Conservation (phyloP, 225 moss, liverwort and hornwort species). For the Straminergon stramineum region DNA sequence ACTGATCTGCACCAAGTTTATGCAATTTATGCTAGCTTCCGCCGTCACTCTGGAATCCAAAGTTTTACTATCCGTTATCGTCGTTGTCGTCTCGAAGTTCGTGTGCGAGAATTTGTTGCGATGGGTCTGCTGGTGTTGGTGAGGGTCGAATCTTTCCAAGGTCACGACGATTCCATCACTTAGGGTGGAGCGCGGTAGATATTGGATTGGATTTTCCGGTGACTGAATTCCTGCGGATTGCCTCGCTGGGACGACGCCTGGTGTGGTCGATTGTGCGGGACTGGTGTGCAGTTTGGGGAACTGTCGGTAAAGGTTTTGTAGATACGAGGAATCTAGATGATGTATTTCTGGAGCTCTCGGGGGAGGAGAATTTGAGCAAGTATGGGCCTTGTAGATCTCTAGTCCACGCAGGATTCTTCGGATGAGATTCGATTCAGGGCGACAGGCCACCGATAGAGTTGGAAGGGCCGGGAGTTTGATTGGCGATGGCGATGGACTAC, state of each 20-base stretch:
- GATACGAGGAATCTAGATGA: background rate
- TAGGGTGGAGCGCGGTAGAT: background rate
- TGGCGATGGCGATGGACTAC: background rate
- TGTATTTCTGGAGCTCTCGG: background rate
- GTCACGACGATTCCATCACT: background rate
- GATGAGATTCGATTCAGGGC: background rate
- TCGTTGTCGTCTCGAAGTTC: background rate
- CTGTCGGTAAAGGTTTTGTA: background rate
- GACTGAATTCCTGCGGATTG: too few relatives aligned
- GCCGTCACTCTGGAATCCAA: background rate
- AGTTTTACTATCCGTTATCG: background rate
- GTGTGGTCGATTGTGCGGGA: background rate
- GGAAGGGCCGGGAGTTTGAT: background rate
- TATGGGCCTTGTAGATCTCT: background rate
- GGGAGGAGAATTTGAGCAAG: background rate
- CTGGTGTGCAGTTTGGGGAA: background rate
- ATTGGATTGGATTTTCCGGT: background rate
- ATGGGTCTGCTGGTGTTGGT: background rate
- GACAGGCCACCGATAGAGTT: background rate
- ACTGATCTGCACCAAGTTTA: background rate
- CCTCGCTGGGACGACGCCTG: background rate
- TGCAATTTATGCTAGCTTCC: background rate
- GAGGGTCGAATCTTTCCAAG: background rate
- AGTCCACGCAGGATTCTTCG: background rate
- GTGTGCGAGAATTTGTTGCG: background rate